Base-by-base conservation (phyloP, 2,329 filamentous ascomycete genomes). In the Parascedosporium putredinis region DNA sequence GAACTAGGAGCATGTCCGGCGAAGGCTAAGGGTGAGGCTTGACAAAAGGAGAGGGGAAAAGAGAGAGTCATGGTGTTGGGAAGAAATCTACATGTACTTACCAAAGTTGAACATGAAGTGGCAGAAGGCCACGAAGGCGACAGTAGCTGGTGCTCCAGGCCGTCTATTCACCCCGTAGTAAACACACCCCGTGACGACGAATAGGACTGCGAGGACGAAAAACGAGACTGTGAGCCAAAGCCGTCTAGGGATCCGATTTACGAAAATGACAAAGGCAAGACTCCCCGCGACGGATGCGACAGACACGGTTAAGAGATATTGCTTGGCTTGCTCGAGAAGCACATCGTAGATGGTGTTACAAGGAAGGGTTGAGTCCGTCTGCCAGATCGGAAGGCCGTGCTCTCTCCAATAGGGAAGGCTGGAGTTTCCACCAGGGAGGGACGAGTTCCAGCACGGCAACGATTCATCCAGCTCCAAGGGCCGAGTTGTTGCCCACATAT, bases 101-200 rank as follows among this genome's bases (percentile, higher is more conserved):
- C 72, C 74, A 59, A 78, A 73, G 54, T 78, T 78, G 55, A 78
- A 78, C 53, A 74, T 62, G 53, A 77, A 74, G 52, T 77, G 73
- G 36, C 72, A 74, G 12, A 78, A 60, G 14, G 75, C 73, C 20
- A 77, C 73, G 45, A 74, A 64, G 2, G 70, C 67, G 1, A 78
- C 68, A 2, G 72, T 78, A 10, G 67, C 68, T 1, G 69, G 69
- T 1, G 71, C 69, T 1, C 62, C 65, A 2, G 58, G 22, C 8
- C 62, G 64, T 25, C 68, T 69, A 42, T 67, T 65, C 1, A 74
- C 72, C 10, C 65, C 66, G 50, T 72, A 76, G 56, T 73, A 76
- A 7, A 75, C 67, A 22, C 68, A 69, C 5, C 73, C 73, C 0
- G 73, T 75, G 40, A 73, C 60, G 36, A 75, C 59, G 44, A 76